phyloP scores from a whole-genome alignment of 2,329 filamentous ascomycete genomes.

The Trichoderma arundinaceum region DNA sequence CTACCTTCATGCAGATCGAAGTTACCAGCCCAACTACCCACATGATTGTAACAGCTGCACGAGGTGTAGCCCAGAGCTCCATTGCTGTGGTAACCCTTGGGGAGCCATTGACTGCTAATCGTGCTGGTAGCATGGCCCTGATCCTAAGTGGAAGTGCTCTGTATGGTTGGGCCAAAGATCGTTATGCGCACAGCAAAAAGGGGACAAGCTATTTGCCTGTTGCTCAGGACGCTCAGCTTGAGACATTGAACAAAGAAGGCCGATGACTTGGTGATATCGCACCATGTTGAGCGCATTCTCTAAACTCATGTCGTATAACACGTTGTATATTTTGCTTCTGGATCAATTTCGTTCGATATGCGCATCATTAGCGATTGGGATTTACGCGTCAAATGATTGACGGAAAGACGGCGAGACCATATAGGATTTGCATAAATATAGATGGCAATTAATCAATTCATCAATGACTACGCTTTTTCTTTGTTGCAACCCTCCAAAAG shows the following conservation, averaged over 20 bases:
- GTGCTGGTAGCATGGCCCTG: conserved; percentile 26
- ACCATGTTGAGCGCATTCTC: not conserved
- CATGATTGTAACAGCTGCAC: conserved; percentile 28
- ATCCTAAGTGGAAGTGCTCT: conserved; percentile 21
- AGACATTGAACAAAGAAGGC: conserved; percentile 8
- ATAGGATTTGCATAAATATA: not conserved
- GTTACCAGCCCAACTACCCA: conserved; percentile 27
- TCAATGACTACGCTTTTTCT: too few species aligned
- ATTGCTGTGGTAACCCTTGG: conserved; percentile 13
- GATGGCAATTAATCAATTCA: not conserved
- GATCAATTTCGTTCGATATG: not conserved
- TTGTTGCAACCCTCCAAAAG: too few species aligned
- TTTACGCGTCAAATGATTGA: not conserved
- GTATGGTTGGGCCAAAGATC: conserved; percentile 24
- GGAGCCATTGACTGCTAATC: conserved; percentile 20
- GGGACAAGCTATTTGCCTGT: conserved; percentile 16
- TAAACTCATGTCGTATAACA: not conserved
- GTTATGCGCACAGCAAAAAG: conserved; percentile 22
- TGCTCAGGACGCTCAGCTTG: conserved; percentile 18
- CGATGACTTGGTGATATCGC: not conserved
- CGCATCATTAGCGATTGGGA: not conserved
- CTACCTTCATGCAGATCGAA: conserved; percentile 25
- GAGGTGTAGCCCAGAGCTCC: conserved; percentile 21
- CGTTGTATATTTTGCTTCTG: conserved; percentile 5
- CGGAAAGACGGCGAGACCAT: not conserved